Evolutionary conservation across 441 rosid species (phyloP).

Genomic region (Eruca vesicaria): DNA sequence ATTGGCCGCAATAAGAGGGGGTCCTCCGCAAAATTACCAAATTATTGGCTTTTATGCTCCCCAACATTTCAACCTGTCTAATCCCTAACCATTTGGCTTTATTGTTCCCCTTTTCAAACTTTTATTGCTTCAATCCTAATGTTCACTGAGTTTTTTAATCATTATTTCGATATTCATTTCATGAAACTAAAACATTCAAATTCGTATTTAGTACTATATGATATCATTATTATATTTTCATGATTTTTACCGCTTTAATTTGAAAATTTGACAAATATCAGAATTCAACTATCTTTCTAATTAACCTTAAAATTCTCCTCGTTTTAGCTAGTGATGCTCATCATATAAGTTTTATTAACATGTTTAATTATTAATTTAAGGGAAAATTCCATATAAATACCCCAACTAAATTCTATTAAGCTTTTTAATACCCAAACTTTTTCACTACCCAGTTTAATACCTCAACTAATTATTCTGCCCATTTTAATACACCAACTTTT

Average conservation of each 20-base stretch:
- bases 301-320: neutral
- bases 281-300: neutral
- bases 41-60: constrained; percentile 45
- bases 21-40: constrained; percentile 36
- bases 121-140: constrained; percentile 38
- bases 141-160: constrained; percentile 29
- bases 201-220: neutral
- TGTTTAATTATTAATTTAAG: neutral
- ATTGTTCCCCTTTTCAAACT: constrained; percentile 27
- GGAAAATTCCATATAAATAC: too few species aligned
- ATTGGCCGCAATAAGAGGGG: constrained; percentile 36
- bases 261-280: neutral
- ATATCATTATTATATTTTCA: neutral
- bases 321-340: neutral
- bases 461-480: too few species aligned
- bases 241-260: neutral
- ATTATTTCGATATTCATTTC: neutral
- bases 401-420: too few species aligned
- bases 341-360: neutral
- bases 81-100: constrained; percentile 48
- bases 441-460: too few species aligned
- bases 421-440: too few species aligned
- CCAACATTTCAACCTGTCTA: constrained; percentile 42
- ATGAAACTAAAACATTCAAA: neutral
- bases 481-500: too few species aligned